phyloP scores from a whole-genome alignment of 164 flowering plant species.

The Brasenia schreberi region DNA sequence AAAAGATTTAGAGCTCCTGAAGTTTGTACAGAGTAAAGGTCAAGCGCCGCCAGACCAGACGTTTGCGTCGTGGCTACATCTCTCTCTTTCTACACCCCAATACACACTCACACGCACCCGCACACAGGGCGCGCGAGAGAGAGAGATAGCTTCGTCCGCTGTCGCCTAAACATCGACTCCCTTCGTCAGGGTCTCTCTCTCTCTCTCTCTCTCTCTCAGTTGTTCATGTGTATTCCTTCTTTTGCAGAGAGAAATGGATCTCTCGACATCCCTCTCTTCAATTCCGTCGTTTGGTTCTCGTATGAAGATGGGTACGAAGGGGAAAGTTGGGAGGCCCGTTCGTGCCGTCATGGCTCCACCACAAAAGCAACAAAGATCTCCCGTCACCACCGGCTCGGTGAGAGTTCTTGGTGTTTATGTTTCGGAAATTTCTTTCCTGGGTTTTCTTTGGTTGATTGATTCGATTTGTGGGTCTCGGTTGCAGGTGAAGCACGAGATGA shows the following conservation, averaged over 20 bases:
- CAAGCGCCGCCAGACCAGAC: too few species aligned
- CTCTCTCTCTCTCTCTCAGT: background rate
- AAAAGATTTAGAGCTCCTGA: too few species aligned
- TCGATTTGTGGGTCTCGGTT: slow-evolving; percentile 2
- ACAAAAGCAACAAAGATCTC: slow-evolving; percentile 55
- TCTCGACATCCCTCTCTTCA: slow-evolving; percentile 1
- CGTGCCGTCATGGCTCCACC: slow-evolving; percentile 74
- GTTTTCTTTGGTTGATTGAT: slow-evolving; percentile 1
- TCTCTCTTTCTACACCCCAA: background rate
- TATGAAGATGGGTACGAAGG: background rate
- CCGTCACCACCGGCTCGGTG: slow-evolving; percentile 85
- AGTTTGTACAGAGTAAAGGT: too few species aligned
- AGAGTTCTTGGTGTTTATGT: slow-evolving; percentile 1
- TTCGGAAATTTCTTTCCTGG: background rate
- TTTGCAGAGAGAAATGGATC: slow-evolving; percentile 30
- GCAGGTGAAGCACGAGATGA: slow-evolving; percentile 88
- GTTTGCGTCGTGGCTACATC: too few species aligned
- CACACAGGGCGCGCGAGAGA: background rate
- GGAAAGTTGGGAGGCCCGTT: slow-evolving; percentile 10
- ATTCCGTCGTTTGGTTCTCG: background rate
- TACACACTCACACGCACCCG: background rate
- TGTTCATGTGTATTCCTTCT: background rate
- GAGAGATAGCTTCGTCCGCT: slow-evolving; percentile 16
- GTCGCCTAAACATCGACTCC: slow-evolving; percentile 16
- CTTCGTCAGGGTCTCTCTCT: slow-evolving; percentile 4